Evolutionary conservation across 495 filamentous ascomycete genomes (phyloP), one percentile per base, ranked within the genome.

Genomic region (Hypoxylon lienhwacheense): DNA sequence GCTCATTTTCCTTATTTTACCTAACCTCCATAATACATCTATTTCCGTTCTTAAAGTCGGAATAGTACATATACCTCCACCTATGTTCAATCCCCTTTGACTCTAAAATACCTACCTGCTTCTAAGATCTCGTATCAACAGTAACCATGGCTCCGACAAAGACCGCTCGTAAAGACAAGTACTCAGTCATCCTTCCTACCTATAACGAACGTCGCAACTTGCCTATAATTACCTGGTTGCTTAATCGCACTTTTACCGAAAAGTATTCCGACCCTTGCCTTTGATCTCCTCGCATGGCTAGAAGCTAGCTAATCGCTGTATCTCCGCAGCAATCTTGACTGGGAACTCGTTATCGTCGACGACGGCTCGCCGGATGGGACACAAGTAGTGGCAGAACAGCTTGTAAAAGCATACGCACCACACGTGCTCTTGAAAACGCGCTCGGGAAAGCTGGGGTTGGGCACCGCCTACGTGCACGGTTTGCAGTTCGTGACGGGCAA

Each of bases 201-300:
- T 98, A 96, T 81, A 97, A 98, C 66, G 95, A 98, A 79, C 89
- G 93, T 68, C 84, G 82, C 61, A 98, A 98, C 78, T 83, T 98
- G 64, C 93, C 95, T 65, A 90, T 97, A 65, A 90, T 97, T 70
- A 83, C 83, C 68, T 97, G 89, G 89, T 82, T 97, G 60, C 83
- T 98, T 55, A 87, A 91, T 72, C 83, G 81, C 69, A 96, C 86
- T 51, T 97, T 98, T 74, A 87, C 83, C 33, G 84, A 95, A 67
- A 80, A 91, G 87, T 90, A 70, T 49, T 26, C 26, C 15, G 50
- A 33, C 10, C n/a, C 10, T 20, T 6, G 15, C 24, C 41, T 7
- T 10, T 26, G 14, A n/a, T 1, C 17, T 46, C 5, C 22, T 41
- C 17, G 11, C n/a, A 33, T 16, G 2, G 22, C 21, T 17, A 20